Conservation (phyloP, 352 stramenopile species). For the Thalassiosira exigua region DNA sequence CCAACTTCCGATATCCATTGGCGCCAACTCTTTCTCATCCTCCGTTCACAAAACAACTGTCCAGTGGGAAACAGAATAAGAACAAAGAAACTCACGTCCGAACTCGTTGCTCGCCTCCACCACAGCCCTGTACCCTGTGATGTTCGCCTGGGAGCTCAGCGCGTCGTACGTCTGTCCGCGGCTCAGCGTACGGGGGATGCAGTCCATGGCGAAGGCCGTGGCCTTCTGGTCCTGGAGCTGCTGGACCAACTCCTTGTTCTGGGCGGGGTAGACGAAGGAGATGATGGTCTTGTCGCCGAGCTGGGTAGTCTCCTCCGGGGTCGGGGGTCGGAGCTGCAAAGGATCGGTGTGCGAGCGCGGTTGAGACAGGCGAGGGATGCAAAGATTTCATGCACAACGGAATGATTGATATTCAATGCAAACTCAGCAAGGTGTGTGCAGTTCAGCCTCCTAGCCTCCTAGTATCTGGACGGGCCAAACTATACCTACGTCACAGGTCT, state of each 20-base stretch:
- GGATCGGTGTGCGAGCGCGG: too few relatives aligned
- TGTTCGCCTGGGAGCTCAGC: constrained; percentile 80
- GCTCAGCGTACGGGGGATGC: constrained; percentile 86
- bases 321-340: constrained; percentile 82
- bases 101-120: constrained; percentile 90
- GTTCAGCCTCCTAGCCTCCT: too few relatives aligned
- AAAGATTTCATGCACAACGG: too few relatives aligned
- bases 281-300: constrained; percentile 87
- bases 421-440: too few relatives aligned
- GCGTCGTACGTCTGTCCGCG: constrained; percentile 89
- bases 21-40: too few relatives aligned
- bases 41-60: background rate
- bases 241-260: constrained; percentile 88
- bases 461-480: too few relatives aligned
- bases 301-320: constrained; percentile 72
- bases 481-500: too few relatives aligned
- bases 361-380: too few relatives aligned
- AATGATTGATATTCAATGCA: too few relatives aligned
- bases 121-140: constrained; percentile 91
- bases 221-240: constrained; percentile 85
- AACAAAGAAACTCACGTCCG: constrained; percentile 67
- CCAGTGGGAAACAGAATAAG: constrained; percentile 16
- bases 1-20: too few relatives aligned
- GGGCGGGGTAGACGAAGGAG: constrained; percentile 87
- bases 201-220: constrained; percentile 89